These are phyloP conservation scores for Penicillium odoratum DNA, from an alignment of 495 filamentous ascomycete species.

Conservation along the genomic window DNA sequence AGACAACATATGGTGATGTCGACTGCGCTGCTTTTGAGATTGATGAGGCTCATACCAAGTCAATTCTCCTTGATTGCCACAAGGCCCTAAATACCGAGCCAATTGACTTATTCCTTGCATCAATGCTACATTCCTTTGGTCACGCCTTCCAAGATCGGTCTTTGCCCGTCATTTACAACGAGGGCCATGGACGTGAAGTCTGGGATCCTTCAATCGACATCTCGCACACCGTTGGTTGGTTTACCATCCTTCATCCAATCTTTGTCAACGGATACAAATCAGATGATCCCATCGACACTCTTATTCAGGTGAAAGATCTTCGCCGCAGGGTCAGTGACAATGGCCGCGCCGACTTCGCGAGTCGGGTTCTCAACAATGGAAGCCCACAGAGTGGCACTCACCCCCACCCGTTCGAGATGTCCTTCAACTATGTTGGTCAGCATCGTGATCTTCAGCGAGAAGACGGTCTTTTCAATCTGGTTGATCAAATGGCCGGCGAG, in stretches of 20 bases:
- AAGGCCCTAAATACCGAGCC: conserved; percentile 50
- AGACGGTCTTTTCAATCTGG: conserved; percentile 60
- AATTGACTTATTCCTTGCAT: conserved; percentile 54
- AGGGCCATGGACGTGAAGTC: conserved; percentile 58
- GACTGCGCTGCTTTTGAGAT: conserved; percentile 47
- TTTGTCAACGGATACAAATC: conserved; percentile 24
- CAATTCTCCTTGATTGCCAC: conserved; percentile 48
- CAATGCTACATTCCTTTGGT: conserved; percentile 53
- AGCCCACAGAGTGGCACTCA: conserved; percentile 37
- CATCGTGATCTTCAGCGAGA: conserved; percentile 62
- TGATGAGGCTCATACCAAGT: conserved; percentile 39
- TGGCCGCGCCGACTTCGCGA: conserved; percentile 51
- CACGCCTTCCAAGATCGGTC: conserved; percentile 51
- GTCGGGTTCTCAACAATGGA: conserved; percentile 48
- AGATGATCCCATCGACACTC: conserved; percentile 37
- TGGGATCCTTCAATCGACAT: conserved; percentile 54
- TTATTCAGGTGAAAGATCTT: conserved; percentile 48
- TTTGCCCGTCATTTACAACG: conserved; percentile 54
- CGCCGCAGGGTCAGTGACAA: conserved; percentile 46
- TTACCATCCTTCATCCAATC: conserved; percentile 57
- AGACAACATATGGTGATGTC: conserved; percentile 53
- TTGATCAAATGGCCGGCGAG: conserved; percentile 51
- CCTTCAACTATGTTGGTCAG: conserved; percentile 69
- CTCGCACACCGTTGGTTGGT: conserved; percentile 62
- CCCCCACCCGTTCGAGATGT: conserved; percentile 66